Evolutionary conservation across 768 basidiomycete genomes (phyloP).

Genomic region (Suillus clintonianus): DNA sequence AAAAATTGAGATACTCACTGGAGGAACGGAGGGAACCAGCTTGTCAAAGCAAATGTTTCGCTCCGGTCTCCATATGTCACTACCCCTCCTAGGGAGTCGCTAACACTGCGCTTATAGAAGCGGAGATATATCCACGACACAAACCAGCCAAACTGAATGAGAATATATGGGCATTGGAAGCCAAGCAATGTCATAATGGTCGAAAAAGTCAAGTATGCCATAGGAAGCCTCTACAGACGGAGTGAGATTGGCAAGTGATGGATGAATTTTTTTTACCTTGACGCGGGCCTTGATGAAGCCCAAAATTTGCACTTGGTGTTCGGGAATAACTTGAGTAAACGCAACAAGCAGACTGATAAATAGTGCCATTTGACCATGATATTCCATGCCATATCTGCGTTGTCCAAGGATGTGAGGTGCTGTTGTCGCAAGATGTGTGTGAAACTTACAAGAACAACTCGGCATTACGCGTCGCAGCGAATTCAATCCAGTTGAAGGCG

Average conservation of each 20-base stretch:
- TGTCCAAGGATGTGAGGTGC: conserved; percentile 12
- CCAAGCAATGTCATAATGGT: conserved; percentile 82
- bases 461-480: conserved; percentile 63
- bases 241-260: conserved; percentile 3
- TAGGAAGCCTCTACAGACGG: conserved; percentile 76
- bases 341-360: conserved; percentile 90
- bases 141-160: conserved; percentile 99
- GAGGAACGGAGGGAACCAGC: conserved; percentile 96
- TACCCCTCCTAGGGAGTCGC: conserved; percentile 60
- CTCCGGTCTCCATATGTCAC: conserved; percentile 89
- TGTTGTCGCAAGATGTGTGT: conserved; percentile 7
- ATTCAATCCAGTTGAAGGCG: conserved; percentile 88
- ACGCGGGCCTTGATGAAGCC: conserved; percentile 84
- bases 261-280: conserved; percentile 57
- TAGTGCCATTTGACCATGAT: conserved; percentile 91
- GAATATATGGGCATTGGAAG: conserved; percentile 85
- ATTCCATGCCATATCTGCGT: conserved; percentile 82
- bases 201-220: conserved; percentile 90
- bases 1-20: conserved; percentile 60
- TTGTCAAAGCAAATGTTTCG: conserved; percentile 93
- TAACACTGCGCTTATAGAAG: conserved; percentile 89
- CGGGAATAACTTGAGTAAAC: conserved; percentile 96
- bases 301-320: conserved; percentile 94
- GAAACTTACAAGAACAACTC: conserved; percentile 76
- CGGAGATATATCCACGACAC: conserved; percentile 94